These are phyloP conservation scores for Sequoia sempervirens DNA, from an alignment of 75 land plant genomes.

Conservation along the genomic window DNA sequence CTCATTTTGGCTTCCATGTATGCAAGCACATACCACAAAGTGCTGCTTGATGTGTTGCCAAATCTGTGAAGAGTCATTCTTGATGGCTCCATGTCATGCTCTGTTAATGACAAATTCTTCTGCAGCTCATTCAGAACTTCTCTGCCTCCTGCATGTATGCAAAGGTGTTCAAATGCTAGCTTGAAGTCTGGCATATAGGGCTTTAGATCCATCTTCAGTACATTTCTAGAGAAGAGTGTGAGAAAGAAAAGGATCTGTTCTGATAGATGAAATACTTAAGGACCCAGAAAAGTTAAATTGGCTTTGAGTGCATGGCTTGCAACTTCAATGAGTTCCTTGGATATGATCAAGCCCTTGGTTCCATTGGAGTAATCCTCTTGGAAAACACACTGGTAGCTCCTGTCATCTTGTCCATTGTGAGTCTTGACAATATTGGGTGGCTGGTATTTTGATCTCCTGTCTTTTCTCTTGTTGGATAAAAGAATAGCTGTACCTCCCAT, in stretches of 20 bases:
- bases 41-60: slow-evolving; percentile 74
- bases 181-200: slow-evolving; percentile 73
- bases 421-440: slow-evolving; percentile 59
- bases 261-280: slow-evolving; percentile 55
- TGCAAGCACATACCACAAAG: slow-evolving; percentile 74
- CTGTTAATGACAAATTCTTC: slow-evolving; percentile 51
- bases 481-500: slow-evolving; percentile 28
- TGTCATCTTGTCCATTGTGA: slow-evolving; percentile 52
- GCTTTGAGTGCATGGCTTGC: slow-evolving; percentile 62
- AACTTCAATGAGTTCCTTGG: slow-evolving; percentile 44
- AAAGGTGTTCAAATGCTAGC: slow-evolving; percentile 63
- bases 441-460: slow-evolving; percentile 61
- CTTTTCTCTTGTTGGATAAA: slow-evolving; percentile 39
- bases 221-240: slow-evolving; percentile 24
- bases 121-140: slow-evolving; percentile 57
- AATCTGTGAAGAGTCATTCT: slow-evolving; percentile 55
- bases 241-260: slow-evolving; percentile 35
- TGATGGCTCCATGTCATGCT: slow-evolving; percentile 64
- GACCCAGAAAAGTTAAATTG: slow-evolving; percentile 74
- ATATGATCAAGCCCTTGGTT: slow-evolving; percentile 21
- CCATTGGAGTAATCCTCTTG: slow-evolving; percentile 32
- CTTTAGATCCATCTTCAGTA: slow-evolving; percentile 14
- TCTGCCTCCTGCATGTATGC: slow-evolving; percentile 49
- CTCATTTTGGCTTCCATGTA: slow-evolving; percentile 67
- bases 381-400: slow-evolving; percentile 24